Evolutionary conservation across 1,284 basidiomycete genomes (phyloP).

Genomic region (Fomitopsis schrenkii): DNA sequence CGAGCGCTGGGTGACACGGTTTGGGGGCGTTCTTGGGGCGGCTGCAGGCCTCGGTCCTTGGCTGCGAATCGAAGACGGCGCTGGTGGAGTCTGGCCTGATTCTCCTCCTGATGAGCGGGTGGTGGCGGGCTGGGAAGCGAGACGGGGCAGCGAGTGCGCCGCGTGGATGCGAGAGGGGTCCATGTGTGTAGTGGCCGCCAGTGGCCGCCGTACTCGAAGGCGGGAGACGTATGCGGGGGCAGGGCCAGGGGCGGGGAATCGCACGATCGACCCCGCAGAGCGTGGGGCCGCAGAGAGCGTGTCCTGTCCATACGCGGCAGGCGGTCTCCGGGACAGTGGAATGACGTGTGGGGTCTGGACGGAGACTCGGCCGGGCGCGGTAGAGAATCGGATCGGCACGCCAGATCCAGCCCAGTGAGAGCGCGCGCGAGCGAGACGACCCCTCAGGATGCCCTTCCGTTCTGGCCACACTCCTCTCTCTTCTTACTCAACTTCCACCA

Average conservation of each 20-base stretch:
- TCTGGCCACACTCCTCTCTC: not conserved
- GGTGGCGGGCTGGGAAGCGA: too few species aligned
- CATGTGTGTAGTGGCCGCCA: not conserved
- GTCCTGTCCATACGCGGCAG: not conserved
- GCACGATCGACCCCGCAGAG: not conserved
- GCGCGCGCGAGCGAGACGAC: not conserved
- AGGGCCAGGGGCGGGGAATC: not conserved
- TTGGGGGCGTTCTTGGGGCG: not conserved
- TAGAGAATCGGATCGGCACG: not conserved
- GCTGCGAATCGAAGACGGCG: not conserved
- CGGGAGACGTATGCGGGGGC: not conserved
- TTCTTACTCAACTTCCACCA: not conserved
- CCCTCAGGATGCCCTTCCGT: not conserved
- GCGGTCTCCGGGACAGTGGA: not conserved
- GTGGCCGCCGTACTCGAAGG: not conserved
- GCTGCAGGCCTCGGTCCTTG: not conserved
- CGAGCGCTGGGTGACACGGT: not conserved
- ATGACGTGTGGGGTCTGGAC: slow-evolving; percentile 2
- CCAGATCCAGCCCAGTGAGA: not conserved
- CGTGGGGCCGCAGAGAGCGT: not conserved
- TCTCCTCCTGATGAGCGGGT: not conserved
- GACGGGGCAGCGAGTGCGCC: not conserved
- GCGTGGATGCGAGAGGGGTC: not conserved
- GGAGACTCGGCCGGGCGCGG: slow-evolving; percentile 1
- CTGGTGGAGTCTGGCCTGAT: not conserved